Conservation (phyloP, 2,329 filamentous ascomycete species). For the Eutypella sp. region DNA sequence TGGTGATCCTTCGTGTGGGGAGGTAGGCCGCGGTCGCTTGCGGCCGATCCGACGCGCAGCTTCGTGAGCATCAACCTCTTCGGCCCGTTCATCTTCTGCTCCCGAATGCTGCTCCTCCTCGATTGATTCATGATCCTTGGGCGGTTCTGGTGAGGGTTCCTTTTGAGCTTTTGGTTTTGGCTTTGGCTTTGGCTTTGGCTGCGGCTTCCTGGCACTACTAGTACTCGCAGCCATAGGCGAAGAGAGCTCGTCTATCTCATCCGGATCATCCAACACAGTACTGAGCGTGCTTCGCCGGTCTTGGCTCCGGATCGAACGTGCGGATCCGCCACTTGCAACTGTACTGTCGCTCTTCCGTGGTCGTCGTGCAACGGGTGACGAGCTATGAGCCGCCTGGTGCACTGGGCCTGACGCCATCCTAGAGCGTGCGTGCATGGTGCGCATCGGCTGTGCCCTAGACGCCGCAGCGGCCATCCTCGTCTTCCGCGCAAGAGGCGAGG, state of each 20-base stretch:
- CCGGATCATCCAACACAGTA: slow-evolving; percentile 3
- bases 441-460: slow-evolving; percentile 7
- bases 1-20: slow-evolving; percentile 32
- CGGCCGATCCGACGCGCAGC: slow-evolving; percentile 36
- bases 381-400: slow-evolving; percentile 11
- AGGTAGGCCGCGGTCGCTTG: slow-evolving; percentile 38
- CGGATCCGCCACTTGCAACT: slow-evolving; percentile 13
- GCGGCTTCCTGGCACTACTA: slow-evolving; percentile 20
- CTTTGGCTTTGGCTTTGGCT: slow-evolving; percentile 16
- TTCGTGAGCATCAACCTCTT: slow-evolving; percentile 39
- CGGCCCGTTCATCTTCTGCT: slow-evolving; percentile 30
- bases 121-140: neutral
- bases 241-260: slow-evolving; percentile 17
- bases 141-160: slow-evolving; percentile 1
- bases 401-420: slow-evolving; percentile 12
- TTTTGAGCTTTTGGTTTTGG: slow-evolving; percentile 6
- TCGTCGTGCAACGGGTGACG: slow-evolving; percentile 14
- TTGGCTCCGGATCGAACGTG: slow-evolving; percentile 19
- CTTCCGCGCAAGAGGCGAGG: slow-evolving; percentile 41
- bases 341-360: slow-evolving; percentile 17
- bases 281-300: slow-evolving; percentile 15
- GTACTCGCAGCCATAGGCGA: slow-evolving; percentile 24
- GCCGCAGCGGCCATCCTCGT: slow-evolving; percentile 30
- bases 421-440: slow-evolving; percentile 18
- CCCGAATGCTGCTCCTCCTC: slow-evolving; percentile 10